Conservation (phyloP, 805 yeast species). For the Henningerozyma blattae region DNA sequence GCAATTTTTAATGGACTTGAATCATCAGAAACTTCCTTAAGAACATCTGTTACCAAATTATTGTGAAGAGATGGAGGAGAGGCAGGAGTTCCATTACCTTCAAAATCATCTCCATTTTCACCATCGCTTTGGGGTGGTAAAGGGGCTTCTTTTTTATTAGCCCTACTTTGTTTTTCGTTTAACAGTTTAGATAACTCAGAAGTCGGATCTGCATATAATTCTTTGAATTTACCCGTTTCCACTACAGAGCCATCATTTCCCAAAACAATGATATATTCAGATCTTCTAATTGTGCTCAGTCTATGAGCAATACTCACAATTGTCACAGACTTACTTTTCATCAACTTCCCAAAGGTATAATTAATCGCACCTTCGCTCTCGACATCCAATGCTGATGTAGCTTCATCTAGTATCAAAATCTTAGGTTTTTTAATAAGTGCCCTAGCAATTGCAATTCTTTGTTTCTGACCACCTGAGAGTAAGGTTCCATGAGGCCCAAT, state of each 20-base stretch:
- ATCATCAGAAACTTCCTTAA: no score
- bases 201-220: constrained; percentile 36
- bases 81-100: no score
- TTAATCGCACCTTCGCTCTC: constrained; percentile 68
- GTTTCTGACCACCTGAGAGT: constrained; percentile 90
- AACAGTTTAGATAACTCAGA: constrained; percentile 29
- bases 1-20: no score
- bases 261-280: constrained; percentile 74
- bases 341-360: constrained; percentile 56
- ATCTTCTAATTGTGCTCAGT: constrained; percentile 76
- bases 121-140: no score
- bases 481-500: constrained; percentile 56
- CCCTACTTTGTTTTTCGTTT: constrained; percentile 22
- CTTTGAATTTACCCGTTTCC: constrained; percentile 56
- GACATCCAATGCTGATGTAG: constrained; percentile 79
- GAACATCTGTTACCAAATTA: no score
- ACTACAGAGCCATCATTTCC: constrained; percentile 73
- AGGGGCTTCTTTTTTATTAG: background rate
- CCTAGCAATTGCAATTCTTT: constrained; percentile 77
- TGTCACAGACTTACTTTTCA: constrained; percentile 50
- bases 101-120: no score
- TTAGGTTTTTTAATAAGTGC: constrained; percentile 68
- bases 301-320: constrained; percentile 90
- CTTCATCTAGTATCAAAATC: constrained; percentile 72
- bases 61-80: no score